Base-by-base conservation (phyloP, 495 filamentous ascomycete genomes). In the Hypoxylon fragiforme region DNA sequence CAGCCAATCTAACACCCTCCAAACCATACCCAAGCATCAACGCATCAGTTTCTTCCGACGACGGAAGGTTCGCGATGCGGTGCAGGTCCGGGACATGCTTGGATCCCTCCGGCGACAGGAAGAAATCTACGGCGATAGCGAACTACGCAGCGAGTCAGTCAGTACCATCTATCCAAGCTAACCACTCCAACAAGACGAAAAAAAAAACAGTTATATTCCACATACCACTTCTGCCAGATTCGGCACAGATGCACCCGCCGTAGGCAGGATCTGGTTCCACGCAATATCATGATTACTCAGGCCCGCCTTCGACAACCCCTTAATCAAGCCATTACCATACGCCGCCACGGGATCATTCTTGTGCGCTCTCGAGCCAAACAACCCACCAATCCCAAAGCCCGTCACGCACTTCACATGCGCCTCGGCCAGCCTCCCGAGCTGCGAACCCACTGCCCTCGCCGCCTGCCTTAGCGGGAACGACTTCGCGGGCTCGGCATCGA, bases 111-210 rank as follows among this genome's bases (percentile, higher is more conserved):
- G 78, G 73, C 0, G 77, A 79, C 20, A 91, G 73, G 73, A 90
- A 95, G 74, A 84, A 92, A 63, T 95, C 89, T 8, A 92, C 77
- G 8, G 89, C 78, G 70, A 90, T 86, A 7, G 88, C 84, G 58
- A 94, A 75, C 73, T 77, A 49, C 70, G 90, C 86, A 7, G 88
- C 84, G 58, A 94, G 74, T 73, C 76, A 49, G 7, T 1, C 2
- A n/a, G 1, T 3, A 13, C 49, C 65, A 22, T 62, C 58, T 24
- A 19, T 22, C 5, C 12, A 20, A 12, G 14, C 14, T 4, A 30
- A 18, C 0, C 55, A 19, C 38, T 3, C n/a, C 0, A 0, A 19
- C 4, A 18, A 19, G 20, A 18, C 28, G 12, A 8, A 2, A 20
- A 7, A 28, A 9, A 30, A 28, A 9, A 28, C 4, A n/a, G n/a